Evolutionary conservation across 2,329 filamentous ascomycete genomes (phyloP).

Genomic region (Colletotrichum gigasporum): DNA sequence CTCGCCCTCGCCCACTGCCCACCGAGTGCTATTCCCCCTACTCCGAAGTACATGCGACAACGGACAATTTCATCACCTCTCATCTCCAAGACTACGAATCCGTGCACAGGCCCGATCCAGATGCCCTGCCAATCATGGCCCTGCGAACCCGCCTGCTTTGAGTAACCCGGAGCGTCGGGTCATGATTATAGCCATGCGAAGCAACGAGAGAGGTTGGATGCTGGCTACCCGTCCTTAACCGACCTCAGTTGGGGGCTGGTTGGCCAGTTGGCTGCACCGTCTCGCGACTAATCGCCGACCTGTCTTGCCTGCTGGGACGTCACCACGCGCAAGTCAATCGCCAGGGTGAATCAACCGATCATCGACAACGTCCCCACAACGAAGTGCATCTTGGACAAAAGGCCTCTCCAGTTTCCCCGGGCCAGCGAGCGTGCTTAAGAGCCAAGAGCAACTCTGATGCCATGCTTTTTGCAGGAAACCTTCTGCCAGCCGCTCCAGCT

Average conservation of each 20-base stretch:
- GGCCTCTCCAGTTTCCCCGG: not conserved
- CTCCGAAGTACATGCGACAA: conserved; percentile 3
- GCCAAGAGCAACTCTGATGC: not conserved
- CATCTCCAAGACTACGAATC: conserved; percentile 2
- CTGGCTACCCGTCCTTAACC: not conserved
- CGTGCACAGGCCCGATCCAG: conserved; percentile 17
- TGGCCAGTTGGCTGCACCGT: not conserved
- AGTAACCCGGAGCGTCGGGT: not conserved
- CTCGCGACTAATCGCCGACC: conserved; percentile 10
- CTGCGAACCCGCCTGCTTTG: conserved; percentile 5
- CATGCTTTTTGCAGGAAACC: not conserved
- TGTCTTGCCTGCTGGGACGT: conserved; percentile 14
- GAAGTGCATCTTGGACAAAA: not conserved
- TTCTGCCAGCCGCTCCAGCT: not conserved
- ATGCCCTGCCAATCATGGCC: conserved; percentile 14
- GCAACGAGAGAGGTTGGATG: conserved; percentile 1
- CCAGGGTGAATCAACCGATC: conserved; percentile 7
- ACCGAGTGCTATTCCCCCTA: too few species aligned
- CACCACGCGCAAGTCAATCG: conserved; percentile 19
- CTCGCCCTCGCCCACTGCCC: not conserved
- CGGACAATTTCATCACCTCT: conserved; percentile 25
- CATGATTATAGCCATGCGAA: not conserved
- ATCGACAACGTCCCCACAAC: not conserved
- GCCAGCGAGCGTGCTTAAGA: not conserved
- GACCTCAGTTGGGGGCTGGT: conserved; percentile 2